Percentiles rank a stretch among this genome's conserved stretches.
Evolutionary conservation across 352 stramenopile species (phyloP).

Genomic region (Phytopythium sindhum): DNA sequence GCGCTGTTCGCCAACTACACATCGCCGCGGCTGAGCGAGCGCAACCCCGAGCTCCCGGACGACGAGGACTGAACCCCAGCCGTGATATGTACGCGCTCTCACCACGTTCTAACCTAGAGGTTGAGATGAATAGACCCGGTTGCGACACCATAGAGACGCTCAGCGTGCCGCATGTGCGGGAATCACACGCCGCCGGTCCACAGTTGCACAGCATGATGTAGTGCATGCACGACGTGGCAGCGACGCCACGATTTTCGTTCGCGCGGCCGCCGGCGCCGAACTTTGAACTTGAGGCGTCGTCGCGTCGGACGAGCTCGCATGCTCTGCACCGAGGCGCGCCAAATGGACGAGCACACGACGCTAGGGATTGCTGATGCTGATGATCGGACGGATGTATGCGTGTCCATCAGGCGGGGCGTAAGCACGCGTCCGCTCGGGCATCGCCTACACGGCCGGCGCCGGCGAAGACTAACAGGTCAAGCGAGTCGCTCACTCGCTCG

Average conservation of each 20-base stretch:
- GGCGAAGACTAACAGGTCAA: conserved; percentile 1
- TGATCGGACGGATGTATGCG: neutral
- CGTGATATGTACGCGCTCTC: no score
- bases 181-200: neutral
- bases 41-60: conserved; percentile 76
- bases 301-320: neutral
- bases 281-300: conserved; percentile 2
- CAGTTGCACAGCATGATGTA: neutral
- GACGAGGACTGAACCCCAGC: conserved; percentile 5
- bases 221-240: no score
- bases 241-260: neutral
- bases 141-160: no score
- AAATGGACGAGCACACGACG: neutral
- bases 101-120: neutral
- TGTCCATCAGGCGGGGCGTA: neutral
- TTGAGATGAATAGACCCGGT: neutral
- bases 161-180: no score
- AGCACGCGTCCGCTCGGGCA: neutral
- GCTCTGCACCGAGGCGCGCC: neutral
- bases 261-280: neutral
- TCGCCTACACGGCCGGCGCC: no score
- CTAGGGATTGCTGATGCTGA: neutral
- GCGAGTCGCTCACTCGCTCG: no score
- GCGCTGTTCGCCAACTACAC: conserved; percentile 90
- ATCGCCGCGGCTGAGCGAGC: conserved; percentile 44